Percentiles rank a stretch among this genome's conserved stretches.
phyloP scores from a whole-genome alignment of 1,284 basidiomycete species.

The Ganoderma resinaceum region DNA sequence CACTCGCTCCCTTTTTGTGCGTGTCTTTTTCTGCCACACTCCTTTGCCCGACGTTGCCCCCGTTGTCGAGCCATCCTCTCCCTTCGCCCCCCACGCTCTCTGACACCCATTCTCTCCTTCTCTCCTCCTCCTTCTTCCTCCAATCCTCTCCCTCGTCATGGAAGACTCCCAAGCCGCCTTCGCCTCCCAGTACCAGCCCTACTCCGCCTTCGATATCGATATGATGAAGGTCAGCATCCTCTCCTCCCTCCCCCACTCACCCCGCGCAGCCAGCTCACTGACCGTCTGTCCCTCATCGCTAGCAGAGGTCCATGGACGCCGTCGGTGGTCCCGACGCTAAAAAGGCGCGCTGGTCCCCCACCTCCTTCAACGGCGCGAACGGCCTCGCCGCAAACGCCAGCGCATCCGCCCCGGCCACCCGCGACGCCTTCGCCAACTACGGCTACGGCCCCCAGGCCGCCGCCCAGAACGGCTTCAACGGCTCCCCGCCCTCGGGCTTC shows the following conservation, averaged over 20 bases:
- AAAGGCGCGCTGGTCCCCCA: conserved; percentile 87
- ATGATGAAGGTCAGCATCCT: conserved; percentile 79
- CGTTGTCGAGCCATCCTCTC: conserved; percentile 37
- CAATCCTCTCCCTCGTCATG: conserved; percentile 49
- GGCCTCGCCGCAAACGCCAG: conserved; percentile 48
- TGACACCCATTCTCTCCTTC: conserved; percentile 45
- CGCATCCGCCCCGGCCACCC: conserved; percentile 43
- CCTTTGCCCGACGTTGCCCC: conserved; percentile 42
- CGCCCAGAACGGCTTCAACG: conserved; percentile 52
- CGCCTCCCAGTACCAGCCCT: conserved; percentile 68
- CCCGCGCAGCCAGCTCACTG: conserved; percentile 11
- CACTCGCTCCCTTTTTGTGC: conserved; percentile 53
- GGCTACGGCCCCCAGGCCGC: conserved; percentile 80
- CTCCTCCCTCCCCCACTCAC: neutral
- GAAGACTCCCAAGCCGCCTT: conserved; percentile 78
- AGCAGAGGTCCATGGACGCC: conserved; percentile 80
- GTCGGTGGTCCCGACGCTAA: conserved; percentile 83
- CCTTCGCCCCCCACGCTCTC: conserved; percentile 46
- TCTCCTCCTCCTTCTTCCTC: conserved; percentile 44
- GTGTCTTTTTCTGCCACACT: conserved; percentile 57
- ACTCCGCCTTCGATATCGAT: conserved; percentile 75
- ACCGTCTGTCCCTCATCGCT: conserved; percentile 6
- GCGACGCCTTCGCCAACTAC: conserved; percentile 83
- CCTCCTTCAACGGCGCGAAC: conserved; percentile 53
- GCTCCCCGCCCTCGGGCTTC: conserved; percentile 56